phyloP scores from a whole-genome alignment of 148 eudicot genomes.

The Chenopodium berlandieri region DNA sequence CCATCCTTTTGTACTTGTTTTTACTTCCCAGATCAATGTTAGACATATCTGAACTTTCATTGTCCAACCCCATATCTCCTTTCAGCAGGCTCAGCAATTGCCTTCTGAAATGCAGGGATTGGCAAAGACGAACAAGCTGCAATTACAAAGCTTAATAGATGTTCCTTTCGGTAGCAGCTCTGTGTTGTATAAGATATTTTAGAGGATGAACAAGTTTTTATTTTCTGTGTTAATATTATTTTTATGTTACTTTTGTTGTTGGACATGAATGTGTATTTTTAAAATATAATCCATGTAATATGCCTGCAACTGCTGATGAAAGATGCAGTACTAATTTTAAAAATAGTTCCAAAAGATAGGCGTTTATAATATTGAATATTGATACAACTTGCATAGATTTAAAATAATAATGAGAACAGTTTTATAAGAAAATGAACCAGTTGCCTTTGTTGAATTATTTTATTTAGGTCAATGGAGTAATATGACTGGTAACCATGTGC shows the following conservation, averaged over 20 bases:
- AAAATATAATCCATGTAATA: neutral
- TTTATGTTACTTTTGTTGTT: too few species aligned
- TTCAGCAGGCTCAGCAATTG: neutral
- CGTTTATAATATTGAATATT: neutral
- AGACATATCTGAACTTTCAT: slow-evolving; percentile 16
- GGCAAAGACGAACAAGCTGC: neutral
- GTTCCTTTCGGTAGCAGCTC: neutral
- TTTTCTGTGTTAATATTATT: neutral
- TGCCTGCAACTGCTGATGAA: neutral
- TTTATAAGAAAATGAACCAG: neutral
- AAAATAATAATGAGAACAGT: neutral
- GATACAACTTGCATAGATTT: slow-evolving; percentile 4
- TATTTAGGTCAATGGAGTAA: neutral
- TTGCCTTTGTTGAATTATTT: neutral
- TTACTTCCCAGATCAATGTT: slow-evolving; percentile 38
- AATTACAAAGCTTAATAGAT: neutral
- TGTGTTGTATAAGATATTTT: neutral
- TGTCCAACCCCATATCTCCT: slow-evolving; percentile 38
- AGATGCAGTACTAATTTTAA: neutral
- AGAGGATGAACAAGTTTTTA: neutral
- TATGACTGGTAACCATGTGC: neutral
- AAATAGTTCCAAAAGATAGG: slow-evolving; percentile 1
- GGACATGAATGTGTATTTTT: neutral
- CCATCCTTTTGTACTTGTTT: slow-evolving; percentile 63
- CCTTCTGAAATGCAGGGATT: neutral